Evolutionary conservation across 208 protist genomes (phyloP).

Genomic region (Angomonas ambiguus): DNA sequence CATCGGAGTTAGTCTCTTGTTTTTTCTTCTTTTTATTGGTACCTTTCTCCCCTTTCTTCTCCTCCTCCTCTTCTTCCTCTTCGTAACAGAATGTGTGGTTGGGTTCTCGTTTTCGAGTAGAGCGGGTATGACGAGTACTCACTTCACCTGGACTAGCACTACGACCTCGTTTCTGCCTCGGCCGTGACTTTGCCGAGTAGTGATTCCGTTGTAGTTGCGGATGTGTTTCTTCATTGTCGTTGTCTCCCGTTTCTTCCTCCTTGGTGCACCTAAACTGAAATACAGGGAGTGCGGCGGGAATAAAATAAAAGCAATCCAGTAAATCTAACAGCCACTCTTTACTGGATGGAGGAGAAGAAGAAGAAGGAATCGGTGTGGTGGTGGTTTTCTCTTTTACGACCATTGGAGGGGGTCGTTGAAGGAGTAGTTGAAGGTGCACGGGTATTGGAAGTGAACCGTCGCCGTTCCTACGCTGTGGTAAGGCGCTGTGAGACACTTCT

Average conservation of each 20-base stretch:
- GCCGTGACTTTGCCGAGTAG: background rate
- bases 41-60: background rate
- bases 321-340: background rate
- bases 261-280: background rate
- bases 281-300: background rate
- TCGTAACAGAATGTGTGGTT: background rate
- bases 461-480: too few relatives aligned
- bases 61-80: background rate
- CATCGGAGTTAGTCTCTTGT: background rate
- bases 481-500: too few relatives aligned
- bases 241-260: background rate
- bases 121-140: background rate
- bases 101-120: background rate
- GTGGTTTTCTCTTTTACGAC: too few relatives aligned
- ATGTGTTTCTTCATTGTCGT: background rate
- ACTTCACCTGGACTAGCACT: background rate
- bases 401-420: too few relatives aligned
- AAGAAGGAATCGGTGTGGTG: too few relatives aligned
- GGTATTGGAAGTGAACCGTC: too few relatives aligned
- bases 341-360: too few relatives aligned
- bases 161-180: background rate
- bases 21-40: background rate
- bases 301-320: background rate
- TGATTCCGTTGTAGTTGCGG: background rate
- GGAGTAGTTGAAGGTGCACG: too few relatives aligned